Base-by-base conservation (phyloP, 2,329 filamentous ascomycete species). In the Scopulariopsis brevicaulis region DNA sequence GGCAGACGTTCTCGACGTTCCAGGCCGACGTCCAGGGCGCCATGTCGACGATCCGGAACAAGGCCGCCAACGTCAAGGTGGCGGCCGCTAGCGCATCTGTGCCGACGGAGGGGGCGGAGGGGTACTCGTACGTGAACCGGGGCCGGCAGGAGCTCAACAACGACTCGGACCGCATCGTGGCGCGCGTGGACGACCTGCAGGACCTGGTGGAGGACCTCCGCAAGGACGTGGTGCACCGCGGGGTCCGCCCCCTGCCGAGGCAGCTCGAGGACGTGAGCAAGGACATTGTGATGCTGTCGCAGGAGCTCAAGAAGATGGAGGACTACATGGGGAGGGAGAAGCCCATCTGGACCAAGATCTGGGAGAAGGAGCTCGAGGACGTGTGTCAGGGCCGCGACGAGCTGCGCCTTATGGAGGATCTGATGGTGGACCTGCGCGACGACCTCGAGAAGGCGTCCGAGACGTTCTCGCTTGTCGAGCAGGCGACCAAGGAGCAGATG, bases 281-380 rank as follows among this genome's bases (percentile, higher is more conserved):
- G 72, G 93, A 97, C 65, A 91, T 99, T 62, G 84, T 85, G 54
- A 74, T 79, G 58, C 85, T 94, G 35, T 88, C 85, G 54, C 86
- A 90, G 67, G 92, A 96, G 67, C 83, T 99, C 62, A 94, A 90
- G 80, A 92, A 89, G 74, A 87, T 99, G 81, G 89, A 96, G 68
- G 92, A 96, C 18, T 96, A 89, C 75, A 82, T 99, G 74, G 86
- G 85, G 65, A 83, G 84, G 53, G 94, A 99, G 79, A 96, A 96
- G 71, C 94, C 94, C 0, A 79, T 96, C 59, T 99, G 94, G 93
- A 96, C 91, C 58, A 96, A 96, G 82, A 96, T 97, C 63, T 99
- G 94, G 94, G 93, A 97, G 80, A 92, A 95, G 73, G 92, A 97
- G 71, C 78, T 99, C 53, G 90, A 97, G 71, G 86, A 93, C 56